Conservation (phyloP, 352 stramenopile genomes). For the Pythium brassicae region DNA sequence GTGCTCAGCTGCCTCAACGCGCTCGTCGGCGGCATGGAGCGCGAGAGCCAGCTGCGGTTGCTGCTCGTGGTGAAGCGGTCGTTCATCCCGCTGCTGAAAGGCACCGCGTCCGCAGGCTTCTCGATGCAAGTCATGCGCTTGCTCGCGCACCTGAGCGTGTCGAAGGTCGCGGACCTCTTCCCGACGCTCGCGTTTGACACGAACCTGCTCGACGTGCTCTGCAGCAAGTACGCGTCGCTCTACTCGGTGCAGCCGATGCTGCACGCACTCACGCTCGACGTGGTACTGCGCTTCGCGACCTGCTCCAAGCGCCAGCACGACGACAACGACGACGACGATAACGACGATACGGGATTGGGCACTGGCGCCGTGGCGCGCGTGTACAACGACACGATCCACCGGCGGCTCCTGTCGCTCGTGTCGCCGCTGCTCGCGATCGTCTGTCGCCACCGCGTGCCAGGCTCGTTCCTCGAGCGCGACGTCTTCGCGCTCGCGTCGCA, state of each 20-base stretch:
- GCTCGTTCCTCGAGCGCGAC: constrained; percentile 44
- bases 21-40: constrained; percentile 29
- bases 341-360: too few species aligned
- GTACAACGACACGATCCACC: constrained; percentile 25
- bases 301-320: neutral
- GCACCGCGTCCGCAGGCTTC: constrained; percentile 23
- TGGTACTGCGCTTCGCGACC: constrained; percentile 30
- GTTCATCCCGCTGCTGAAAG: constrained; percentile 42
- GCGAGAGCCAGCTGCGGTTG: constrained; percentile 34
- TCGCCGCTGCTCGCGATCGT: constrained; percentile 42
- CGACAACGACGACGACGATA: neutral
- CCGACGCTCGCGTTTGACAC: constrained; percentile 56
- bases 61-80: constrained; percentile 47
- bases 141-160: constrained; percentile 42
- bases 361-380: neutral
- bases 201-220: constrained; percentile 40
- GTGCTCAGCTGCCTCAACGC: constrained; percentile 34
- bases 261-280: constrained; percentile 37
- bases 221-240: constrained; percentile 34
- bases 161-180: constrained; percentile 45
- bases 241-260: constrained; percentile 40
- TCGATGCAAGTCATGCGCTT: constrained; percentile 37
- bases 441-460: constrained; percentile 45
- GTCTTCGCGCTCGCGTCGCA: constrained; percentile 31
- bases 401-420: constrained; percentile 31